A percentile compares a stretch with the other conserved stretches of the same genome.
Evolutionary conservation across 495 filamentous ascomycete species (phyloP).

Genomic region (Aspergillus affinis): DNA sequence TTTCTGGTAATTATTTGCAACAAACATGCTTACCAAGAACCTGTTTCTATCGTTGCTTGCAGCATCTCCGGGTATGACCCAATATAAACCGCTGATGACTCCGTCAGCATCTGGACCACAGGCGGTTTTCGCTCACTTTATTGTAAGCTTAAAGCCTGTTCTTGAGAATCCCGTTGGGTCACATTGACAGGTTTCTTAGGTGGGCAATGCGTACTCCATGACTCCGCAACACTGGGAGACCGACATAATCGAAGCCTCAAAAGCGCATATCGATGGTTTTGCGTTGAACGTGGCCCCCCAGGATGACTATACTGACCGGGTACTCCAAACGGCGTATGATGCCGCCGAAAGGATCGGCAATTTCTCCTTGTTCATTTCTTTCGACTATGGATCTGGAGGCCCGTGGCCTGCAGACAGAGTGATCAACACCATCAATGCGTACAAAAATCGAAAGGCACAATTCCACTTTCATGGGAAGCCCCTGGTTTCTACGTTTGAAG

Average conservation of each 20-base stretch:
- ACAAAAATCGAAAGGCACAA: conserved; percentile 51
- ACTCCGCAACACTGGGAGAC: conserved; percentile 51
- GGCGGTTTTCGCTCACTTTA: conserved; percentile 39
- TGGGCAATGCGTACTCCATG: conserved; percentile 31
- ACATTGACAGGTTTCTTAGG: conserved; percentile 16
- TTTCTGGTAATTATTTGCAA: neutral
- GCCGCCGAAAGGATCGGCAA: conserved; percentile 50
- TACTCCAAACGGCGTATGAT: conserved; percentile 53
- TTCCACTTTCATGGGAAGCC: conserved; percentile 55
- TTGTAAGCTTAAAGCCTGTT: conserved; percentile 21
- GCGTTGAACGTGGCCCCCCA: conserved; percentile 63
- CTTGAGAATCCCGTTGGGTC: neutral
- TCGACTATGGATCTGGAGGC: conserved; percentile 60
- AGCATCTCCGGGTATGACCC: conserved; percentile 12
- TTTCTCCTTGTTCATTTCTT: conserved; percentile 69
- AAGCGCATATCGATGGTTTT: conserved; percentile 69
- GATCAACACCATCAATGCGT: conserved; percentile 55
- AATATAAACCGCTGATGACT: conserved; percentile 8
- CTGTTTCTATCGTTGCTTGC: conserved; percentile 9
- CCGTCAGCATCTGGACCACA: conserved; percentile 16
- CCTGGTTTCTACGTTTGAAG: conserved; percentile 75
- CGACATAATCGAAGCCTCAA: conserved; percentile 61
- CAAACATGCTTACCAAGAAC: neutral
- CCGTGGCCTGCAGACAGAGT: conserved; percentile 58
- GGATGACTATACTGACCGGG: conserved; percentile 49